A percentile compares a stretch with the other conserved stretches of the same genome.
These are phyloP conservation scores for Aspergillus mulundensis DNA, from an alignment of 495 filamentous ascomycete species.

Conservation along the genomic window DNA sequence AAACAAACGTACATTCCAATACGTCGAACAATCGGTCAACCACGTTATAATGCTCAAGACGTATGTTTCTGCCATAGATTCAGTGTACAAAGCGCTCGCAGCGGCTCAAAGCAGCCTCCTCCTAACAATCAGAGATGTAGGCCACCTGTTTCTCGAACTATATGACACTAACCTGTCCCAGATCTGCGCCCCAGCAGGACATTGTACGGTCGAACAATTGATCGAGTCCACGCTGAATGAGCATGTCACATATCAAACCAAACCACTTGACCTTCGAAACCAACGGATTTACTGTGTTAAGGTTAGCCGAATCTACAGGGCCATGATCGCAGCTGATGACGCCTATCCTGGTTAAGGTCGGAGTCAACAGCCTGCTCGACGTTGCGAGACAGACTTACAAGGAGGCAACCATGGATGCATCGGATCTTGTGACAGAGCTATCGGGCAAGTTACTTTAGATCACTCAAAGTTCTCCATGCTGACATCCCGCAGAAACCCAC, in stretches of 20 bases:
- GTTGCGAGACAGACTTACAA: conserved; percentile 84
- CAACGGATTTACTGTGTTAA: conserved; percentile 92
- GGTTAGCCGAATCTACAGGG: conserved; percentile 35
- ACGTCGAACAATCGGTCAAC: conserved; percentile 76
- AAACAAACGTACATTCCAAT: conserved; percentile 58
- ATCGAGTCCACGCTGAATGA: conserved; percentile 76
- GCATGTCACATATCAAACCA: conserved; percentile 71
- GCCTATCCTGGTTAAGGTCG: conserved; percentile 48
- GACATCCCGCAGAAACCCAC: conserved; percentile 48
- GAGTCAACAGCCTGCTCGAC: conserved; percentile 81
- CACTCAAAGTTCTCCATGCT: conserved; percentile 17
- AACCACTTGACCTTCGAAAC: conserved; percentile 82
- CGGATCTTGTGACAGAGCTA: conserved; percentile 63
- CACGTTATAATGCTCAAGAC: conserved; percentile 84
- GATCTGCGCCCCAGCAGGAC: conserved; percentile 60
- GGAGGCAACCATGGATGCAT: conserved; percentile 72
- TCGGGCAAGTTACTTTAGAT: conserved; percentile 36
- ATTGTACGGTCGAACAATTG: conserved; percentile 54
- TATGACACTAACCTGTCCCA: conserved; percentile 21
- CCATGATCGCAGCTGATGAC: not conserved
- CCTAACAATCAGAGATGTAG: conserved; percentile 57
- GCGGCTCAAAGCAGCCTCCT: conserved; percentile 64
- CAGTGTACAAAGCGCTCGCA: conserved; percentile 63
- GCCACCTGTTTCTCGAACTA: not conserved
- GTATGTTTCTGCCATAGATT: conserved; percentile 63